These are phyloP conservation scores for Paramecium octaurelia DNA, from an alignment of 73 alveolate genomes.

Conservation along the genomic window DNA sequence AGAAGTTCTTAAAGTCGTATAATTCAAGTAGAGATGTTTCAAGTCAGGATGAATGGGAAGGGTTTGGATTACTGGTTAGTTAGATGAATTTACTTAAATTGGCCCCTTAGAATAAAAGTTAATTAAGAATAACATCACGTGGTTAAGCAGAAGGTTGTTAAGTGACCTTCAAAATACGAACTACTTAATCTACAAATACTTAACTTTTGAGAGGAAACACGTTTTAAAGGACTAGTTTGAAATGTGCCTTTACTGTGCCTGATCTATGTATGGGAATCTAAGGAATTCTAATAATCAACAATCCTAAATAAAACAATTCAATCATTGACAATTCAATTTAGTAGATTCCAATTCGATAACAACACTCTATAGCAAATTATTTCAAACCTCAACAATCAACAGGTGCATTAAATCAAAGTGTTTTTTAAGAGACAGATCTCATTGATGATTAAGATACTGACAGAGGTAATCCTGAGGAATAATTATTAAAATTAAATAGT, in stretches of 20 bases:
- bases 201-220: not conserved
- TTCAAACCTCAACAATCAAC: not conserved
- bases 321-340: not conserved
- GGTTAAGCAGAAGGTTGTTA: slow-evolving; percentile 2
- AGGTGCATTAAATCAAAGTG: not conserved
- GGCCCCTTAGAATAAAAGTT: slow-evolving; percentile 25
- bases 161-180: not conserved
- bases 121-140: not conserved
- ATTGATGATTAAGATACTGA: not conserved
- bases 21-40: not conserved
- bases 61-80: slow-evolving; percentile 46
- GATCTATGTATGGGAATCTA: not conserved
- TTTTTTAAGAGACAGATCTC: not conserved
- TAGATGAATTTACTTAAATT: slow-evolving; percentile 7
- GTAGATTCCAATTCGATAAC: not conserved
- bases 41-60: slow-evolving; percentile 22
- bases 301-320: not conserved
- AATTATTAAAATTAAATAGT: not conserved
- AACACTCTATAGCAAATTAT: not conserved
- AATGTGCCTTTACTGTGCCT: not conserved
- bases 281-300: not conserved
- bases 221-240: not conserved
- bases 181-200: not conserved
- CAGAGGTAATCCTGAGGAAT: not conserved
- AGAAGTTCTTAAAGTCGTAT: not conserved